These are phyloP conservation scores for Astrephomene gubernaculifera DNA, from an alignment of 139 green algal species.

Conservation along the genomic window DNA sequence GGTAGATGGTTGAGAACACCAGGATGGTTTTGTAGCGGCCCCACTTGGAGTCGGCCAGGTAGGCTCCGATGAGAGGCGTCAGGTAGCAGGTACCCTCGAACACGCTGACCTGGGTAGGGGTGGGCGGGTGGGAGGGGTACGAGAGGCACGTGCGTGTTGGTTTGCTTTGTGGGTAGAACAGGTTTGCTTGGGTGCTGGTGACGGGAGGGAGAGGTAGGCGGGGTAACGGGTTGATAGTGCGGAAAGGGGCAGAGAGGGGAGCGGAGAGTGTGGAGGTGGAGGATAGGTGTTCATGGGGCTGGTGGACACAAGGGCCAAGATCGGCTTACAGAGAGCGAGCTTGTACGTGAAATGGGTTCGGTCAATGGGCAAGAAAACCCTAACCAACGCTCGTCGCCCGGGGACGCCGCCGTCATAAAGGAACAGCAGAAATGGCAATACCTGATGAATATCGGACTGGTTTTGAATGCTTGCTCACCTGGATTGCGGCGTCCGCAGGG, in stretches of 20 bases:
- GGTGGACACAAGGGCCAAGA: no score
- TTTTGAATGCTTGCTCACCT: conserved; percentile 47
- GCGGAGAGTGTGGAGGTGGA: no score
- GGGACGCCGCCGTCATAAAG: no score
- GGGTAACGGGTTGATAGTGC: no score
- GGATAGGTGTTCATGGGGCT: no score
- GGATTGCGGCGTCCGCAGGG: conserved; percentile 78
- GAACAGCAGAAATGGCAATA: neutral
- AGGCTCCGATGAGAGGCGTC: conserved; percentile 93
- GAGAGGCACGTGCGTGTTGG: no score
- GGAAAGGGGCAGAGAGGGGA: no score
- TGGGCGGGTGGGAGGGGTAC: no score
- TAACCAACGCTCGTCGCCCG: neutral
- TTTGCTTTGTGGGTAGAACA: no score
- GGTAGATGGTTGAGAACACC: conserved; percentile 93
- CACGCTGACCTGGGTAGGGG: conserved; percentile 78
- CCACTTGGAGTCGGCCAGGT: conserved; percentile 90
- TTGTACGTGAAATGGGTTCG: neutral
- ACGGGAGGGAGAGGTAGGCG: no score
- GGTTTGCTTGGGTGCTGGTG: no score
- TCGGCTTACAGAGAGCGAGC: neutral
- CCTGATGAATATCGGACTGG: neutral
- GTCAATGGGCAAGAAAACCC: neutral
- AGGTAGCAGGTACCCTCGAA: conserved; percentile 96
- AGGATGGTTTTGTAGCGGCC: conserved; percentile 97